These are phyloP conservation scores for Salix suchowensis DNA, from an alignment of 345 rosid genomes.

Conservation along the genomic window DNA sequence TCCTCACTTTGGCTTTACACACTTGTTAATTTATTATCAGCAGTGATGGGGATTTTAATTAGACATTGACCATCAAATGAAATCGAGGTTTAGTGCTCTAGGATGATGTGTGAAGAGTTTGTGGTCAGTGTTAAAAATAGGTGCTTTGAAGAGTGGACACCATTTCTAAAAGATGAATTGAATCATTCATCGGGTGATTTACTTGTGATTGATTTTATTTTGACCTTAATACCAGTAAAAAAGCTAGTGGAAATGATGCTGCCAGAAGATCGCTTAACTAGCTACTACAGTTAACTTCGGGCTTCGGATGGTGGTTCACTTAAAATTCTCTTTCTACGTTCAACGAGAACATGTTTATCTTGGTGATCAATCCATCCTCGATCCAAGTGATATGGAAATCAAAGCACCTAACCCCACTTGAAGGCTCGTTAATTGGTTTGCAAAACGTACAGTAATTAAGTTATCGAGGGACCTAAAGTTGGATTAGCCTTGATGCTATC, in stretches of 20 bases:
- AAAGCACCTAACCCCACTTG: too few relatives aligned
- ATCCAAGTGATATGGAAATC: too few relatives aligned
- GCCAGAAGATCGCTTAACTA: not conserved
- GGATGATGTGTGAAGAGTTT: conserved; percentile 16
- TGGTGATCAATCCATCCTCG: too few relatives aligned
- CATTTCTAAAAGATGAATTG: conserved; percentile 12
- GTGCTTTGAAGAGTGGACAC: conserved; percentile 34
- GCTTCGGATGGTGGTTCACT: too few relatives aligned
- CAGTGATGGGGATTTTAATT: conserved; percentile 27
- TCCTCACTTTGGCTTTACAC: conserved; percentile 4
- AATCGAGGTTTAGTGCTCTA: conserved; percentile 36
- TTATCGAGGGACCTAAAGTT: too few relatives aligned
- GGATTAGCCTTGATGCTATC: too few relatives aligned
- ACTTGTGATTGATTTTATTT: not conserved
- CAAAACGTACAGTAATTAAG: too few relatives aligned
- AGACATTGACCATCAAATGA: conserved; percentile 34
- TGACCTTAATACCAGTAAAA: not conserved
- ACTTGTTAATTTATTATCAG: conserved; percentile 11
- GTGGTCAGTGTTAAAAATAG: conserved; percentile 3
- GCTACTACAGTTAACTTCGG: too few relatives aligned
- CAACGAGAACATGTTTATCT: too few relatives aligned
- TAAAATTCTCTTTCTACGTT: too few relatives aligned
- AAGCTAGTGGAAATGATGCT: not conserved
- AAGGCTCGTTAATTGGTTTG: too few relatives aligned
- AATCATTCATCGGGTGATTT: not conserved